A percentile compares a stretch with the other conserved stretches of the same genome.
These are phyloP conservation scores for Coelastrella sp. DNA, from an alignment of 139 green algal species.

Conservation along the genomic window DNA sequence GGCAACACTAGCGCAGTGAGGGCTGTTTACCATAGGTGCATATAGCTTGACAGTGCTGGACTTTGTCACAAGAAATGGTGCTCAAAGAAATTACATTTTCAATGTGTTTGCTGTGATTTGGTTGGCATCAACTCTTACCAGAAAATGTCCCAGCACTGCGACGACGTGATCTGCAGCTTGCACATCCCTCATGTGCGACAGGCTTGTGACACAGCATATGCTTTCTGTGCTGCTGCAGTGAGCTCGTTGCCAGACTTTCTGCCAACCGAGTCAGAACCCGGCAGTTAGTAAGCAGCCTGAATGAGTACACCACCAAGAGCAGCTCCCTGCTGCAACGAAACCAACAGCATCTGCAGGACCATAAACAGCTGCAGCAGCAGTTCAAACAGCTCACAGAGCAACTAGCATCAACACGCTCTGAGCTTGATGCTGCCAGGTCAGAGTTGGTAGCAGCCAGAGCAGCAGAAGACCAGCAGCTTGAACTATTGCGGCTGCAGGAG, in stretches of 20 bases:
- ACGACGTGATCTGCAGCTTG: background rate
- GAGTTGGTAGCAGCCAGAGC: background rate
- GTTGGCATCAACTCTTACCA: no score
- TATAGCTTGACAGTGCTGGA: no score
- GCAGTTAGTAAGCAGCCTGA: conserved; percentile 26
- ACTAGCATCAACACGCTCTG: background rate
- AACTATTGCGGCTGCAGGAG: background rate
- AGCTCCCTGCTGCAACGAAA: background rate
- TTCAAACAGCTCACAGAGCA: background rate
- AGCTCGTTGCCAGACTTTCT: conserved; percentile 28
- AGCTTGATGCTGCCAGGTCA: background rate
- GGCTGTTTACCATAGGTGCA: no score
- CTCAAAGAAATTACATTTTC: no score
- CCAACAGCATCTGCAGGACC: background rate
- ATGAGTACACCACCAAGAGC: background rate
- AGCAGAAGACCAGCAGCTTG: background rate
- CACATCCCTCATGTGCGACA: background rate
- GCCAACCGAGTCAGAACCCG: conserved; percentile 32
- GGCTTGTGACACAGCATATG: background rate
- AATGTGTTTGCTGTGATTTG: no score
- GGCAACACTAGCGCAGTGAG: background rate
- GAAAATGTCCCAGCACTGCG: no score
- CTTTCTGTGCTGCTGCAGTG: background rate
- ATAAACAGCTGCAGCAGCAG: conserved; percentile 18
- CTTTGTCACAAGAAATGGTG: no score